Percentiles rank a stretch among this genome's conserved stretches.
phyloP scores from a whole-genome alignment of 768 basidiomycete genomes.

The Agaricus subrufescens region DNA sequence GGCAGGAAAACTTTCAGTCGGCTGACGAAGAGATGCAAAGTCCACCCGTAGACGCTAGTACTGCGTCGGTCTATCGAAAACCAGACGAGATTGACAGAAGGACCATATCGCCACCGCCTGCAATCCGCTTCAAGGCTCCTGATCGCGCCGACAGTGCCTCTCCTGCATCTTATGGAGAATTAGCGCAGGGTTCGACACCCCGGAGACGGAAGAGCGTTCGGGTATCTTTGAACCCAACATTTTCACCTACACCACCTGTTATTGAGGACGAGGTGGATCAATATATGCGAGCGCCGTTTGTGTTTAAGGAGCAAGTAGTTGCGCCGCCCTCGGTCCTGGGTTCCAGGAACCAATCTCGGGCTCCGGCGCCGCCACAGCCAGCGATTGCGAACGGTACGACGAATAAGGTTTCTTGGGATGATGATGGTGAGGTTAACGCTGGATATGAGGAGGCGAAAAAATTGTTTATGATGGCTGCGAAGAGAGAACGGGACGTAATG shows the following conservation, averaged over 20 bases:
- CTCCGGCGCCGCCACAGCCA: neutral
- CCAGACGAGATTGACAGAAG: neutral
- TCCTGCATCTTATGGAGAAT: neutral
- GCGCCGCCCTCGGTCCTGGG: neutral
- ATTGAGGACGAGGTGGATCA: conserved; percentile 45
- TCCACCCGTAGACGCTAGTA: neutral
- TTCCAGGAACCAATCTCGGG: neutral
- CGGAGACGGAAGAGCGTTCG: conserved; percentile 67
- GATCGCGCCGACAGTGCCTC: neutral
- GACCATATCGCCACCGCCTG: neutral
- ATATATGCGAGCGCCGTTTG: conserved; percentile 20
- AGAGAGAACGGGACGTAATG: conserved; percentile 28
- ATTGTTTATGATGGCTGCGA: conserved; percentile 43
- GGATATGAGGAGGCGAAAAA: conserved; percentile 56
- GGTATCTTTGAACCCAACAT: conserved; percentile 73
- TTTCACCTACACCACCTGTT: conserved; percentile 67
- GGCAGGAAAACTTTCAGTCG: conserved; percentile 42
- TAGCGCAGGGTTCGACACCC: conserved; percentile 11
- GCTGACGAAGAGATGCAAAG: conserved; percentile 5
- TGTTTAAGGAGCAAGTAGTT: conserved; percentile 4
- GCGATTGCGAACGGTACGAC: neutral
- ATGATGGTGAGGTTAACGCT: conserved; percentile 74
- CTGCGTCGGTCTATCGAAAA: neutral
- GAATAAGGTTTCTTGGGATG: conserved; percentile 45
- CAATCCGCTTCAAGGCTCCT: neutral